Base-by-base conservation (phyloP, 2,329 filamentous ascomycete species). In the Botrytis cinerea region DNA sequence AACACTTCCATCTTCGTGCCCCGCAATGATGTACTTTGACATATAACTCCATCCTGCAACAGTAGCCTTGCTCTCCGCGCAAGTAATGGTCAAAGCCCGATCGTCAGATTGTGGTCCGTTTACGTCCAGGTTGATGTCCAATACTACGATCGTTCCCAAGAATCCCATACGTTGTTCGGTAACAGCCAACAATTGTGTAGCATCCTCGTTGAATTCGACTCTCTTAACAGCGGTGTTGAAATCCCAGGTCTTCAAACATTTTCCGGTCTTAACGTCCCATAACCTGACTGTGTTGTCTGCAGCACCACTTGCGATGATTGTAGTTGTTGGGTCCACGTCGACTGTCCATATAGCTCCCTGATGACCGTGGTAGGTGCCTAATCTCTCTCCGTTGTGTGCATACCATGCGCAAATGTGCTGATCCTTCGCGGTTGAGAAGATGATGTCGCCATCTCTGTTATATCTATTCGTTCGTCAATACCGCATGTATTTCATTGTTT, bases 121-220 rank as follows among this genome's bases (percentile, higher is more conserved):
- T 76, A 93, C 88, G 81, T 97, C 94, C 78, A 91, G 89, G 83
- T 90, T 91, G 87, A 99, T 92, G 83, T 97, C 93, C 82, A 97
- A 89, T 77, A 98, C 94, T 76, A 95, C 91, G 81, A 99, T 98
- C 79, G 95, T 97, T 82, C 93, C 94, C 78, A 98, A 88, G 85
- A 94, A 95, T 78, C 96, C 96, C 90, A 97, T 97, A 81, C 96
- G 94, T 92, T 98, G 97, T 87, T 99, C 96, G 71, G 96, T 99
- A 76, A 99, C 95, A 76, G 94, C 95, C 77, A 99, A 87, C 80
- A 99, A 87, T 85, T 93, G 90, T 81, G 89, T 92, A 81, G 95
- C 96, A 84, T 99, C 96, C 81, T 97, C 92, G 82, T 91, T 95
- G 87, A 99, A 99, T 85, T 98, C 95, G 83, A 97, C 95, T 80